These are phyloP conservation scores for Striga hermonthica DNA, from an alignment of 305 asterid species.

Conservation along the genomic window DNA sequence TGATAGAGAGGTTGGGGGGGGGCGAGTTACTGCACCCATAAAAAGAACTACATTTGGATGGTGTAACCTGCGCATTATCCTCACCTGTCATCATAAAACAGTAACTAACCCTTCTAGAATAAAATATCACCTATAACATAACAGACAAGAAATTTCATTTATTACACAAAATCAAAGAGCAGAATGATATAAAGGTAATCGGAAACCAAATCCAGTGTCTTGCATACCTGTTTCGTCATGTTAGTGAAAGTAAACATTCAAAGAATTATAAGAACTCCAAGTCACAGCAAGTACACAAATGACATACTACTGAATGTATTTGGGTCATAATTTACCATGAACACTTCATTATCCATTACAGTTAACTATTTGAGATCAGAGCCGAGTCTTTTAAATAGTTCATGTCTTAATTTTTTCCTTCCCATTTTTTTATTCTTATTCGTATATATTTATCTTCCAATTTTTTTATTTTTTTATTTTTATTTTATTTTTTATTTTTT, in stretches of 20 bases:
- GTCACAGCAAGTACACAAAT: slow-evolving; percentile 18
- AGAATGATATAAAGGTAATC: slow-evolving; percentile 12
- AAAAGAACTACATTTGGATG: slow-evolving; percentile 98
- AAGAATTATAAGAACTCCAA: not conserved
- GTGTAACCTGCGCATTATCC: slow-evolving; percentile 94
- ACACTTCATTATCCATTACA: not conserved
- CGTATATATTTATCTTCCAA: no score
- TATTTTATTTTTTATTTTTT: not conserved
- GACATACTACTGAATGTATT: slow-evolving; percentile 16
- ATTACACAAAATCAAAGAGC: slow-evolving; percentile 24
- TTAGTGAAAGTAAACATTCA: not conserved
- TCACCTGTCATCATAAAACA: slow-evolving; percentile 59
- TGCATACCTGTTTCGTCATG: not conserved
- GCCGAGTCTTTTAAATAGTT: not conserved
- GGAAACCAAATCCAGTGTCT: slow-evolving; percentile 7
- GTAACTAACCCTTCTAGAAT: slow-evolving; percentile 25
- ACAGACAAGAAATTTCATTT: slow-evolving; percentile 11
- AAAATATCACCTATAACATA: slow-evolving; percentile 12
- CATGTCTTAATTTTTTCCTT: not conserved
- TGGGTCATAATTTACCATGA: slow-evolving; percentile 5
- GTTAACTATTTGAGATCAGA: not conserved
- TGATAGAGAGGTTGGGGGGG: slow-evolving; percentile 98
- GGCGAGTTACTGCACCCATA: slow-evolving; percentile 99
- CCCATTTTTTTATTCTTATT: no score
- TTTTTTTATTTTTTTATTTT: not conserved